phyloP scores from a whole-genome alignment of 768 basidiomycete genomes.

The Trametopsis cervina region DNA sequence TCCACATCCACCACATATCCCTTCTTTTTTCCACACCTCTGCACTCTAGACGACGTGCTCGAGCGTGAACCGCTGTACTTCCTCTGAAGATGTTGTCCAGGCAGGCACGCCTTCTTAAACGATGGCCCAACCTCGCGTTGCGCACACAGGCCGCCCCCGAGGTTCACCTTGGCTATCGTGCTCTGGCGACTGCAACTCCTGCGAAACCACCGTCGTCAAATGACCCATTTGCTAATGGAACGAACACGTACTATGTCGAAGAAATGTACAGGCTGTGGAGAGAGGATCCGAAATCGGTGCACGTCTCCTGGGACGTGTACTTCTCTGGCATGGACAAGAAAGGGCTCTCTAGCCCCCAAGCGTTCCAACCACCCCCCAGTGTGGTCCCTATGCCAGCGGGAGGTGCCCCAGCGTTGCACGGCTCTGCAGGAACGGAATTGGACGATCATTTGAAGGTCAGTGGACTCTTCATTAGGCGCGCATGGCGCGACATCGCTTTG shows the following conservation, averaged over 20 bases:
- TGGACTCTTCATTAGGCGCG: conserved; percentile 10
- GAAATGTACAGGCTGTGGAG: conserved; percentile 95
- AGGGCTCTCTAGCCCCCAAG: conserved; percentile 70
- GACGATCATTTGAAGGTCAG: conserved; percentile 90
- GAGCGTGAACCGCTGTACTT: background rate
- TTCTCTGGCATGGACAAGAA: conserved; percentile 89
- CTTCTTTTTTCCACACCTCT: background rate
- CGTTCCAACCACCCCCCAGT: conserved; percentile 80
- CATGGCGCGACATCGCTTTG: too few relatives aligned
- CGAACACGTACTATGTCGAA: conserved; percentile 91
- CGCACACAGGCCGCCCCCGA: conserved; percentile 6
- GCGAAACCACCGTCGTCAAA: conserved; percentile 58
- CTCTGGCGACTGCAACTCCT: conserved; percentile 37
- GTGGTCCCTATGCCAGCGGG: conserved; percentile 66
- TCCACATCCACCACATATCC: background rate
- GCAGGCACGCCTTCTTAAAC: conserved; percentile 11
- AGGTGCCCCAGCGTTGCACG: conserved; percentile 72
- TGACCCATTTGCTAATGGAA: conserved; percentile 88
- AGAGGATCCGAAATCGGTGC: conserved; percentile 87
- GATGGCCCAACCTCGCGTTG: conserved; percentile 12
- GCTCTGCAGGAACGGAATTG: conserved; percentile 65
- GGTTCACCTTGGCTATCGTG: conserved; percentile 18
- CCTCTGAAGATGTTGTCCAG: conserved; percentile 10
- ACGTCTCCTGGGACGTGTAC: conserved; percentile 91
- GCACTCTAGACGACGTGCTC: conserved; percentile 3